Base-by-base conservation (phyloP, 805 yeast genomes). In the Hagleromyces aurorensis region DNA sequence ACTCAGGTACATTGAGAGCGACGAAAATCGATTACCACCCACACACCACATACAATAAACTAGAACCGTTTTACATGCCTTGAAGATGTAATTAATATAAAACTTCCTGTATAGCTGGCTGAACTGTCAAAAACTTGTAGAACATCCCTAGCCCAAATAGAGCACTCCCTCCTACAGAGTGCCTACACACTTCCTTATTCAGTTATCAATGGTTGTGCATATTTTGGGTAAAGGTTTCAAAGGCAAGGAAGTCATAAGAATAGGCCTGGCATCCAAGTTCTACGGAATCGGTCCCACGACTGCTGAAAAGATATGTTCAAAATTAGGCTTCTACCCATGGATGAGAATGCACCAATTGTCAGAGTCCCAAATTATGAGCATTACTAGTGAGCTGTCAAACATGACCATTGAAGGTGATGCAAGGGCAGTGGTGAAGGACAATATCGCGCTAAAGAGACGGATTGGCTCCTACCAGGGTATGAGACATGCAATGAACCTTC, bases 261-360 rank as follows among this genome's bases (percentile, higher is more conserved):
- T 69, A 40, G 97, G 93, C 4, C 66, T 91, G 39, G 76, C 87
- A 14, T 70, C 79, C 33, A 78, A 77, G 39, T 78, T 91, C 41
- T 87, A 82, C 53, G 98, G 97, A 17, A 65, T 91, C 22, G 96
- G 97, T n/a, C 57, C 62, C 25, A 56, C 62, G 31, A 74, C 81
- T 7, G 89, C 96, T 2, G 72, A 71, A 40, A 65, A 67, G 46
- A 65, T 91, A 30, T 86, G 96, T 55, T 77, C 96, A 21, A 84
- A 76, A 52, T 72, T 89, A 13, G 96, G 95, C 7, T 71, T 91
- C 36, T 89, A 87, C 51, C 97, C 97, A 25, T 67, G 71, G 53
- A 87, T 89, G 94, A 75, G 94, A 61, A 79, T 87, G 82, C 91
- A 83, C 55, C 94, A 91, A 59, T 70, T 91, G 21, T 65, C 80